phyloP scores from a whole-genome alignment of 768 basidiomycete species.

The Pilatotrama ljubarskyi region DNA sequence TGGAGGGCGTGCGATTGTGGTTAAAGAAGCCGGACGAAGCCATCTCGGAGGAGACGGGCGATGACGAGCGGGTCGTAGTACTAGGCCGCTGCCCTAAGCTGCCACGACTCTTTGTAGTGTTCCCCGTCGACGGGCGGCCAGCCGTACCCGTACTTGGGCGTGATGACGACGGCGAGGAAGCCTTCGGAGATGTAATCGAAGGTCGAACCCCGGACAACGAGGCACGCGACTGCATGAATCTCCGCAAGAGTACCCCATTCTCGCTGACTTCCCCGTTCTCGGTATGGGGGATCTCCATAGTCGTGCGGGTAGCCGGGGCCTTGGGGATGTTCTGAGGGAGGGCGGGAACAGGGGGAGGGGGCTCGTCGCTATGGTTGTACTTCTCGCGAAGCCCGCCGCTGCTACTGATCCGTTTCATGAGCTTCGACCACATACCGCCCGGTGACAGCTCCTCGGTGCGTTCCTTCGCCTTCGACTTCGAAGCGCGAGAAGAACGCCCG shows the following conservation, averaged over 20 bases:
- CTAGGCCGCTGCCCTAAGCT: constrained; percentile 39
- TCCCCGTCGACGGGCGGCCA: constrained; percentile 26
- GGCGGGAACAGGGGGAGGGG: constrained; percentile 60
- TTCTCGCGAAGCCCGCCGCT: constrained; percentile 62
- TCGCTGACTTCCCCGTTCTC: constrained; percentile 16
- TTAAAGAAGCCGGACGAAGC: constrained; percentile 56
- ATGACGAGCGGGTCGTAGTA: constrained; percentile 58
- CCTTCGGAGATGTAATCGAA: constrained; percentile 18
- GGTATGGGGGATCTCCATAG: constrained; percentile 28
- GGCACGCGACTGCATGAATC: constrained; percentile 29
- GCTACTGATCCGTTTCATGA: constrained; percentile 67
- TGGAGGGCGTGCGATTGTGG: constrained; percentile 39
- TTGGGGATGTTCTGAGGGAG: constrained; percentile 39
- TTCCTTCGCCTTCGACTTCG: constrained; percentile 23
- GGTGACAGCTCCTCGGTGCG: constrained; percentile 31
- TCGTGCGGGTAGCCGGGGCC: constrained; percentile 21
- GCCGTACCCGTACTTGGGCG: constrained; percentile 22
- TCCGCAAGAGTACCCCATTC: constrained; percentile 14
- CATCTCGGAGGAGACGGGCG: constrained; percentile 59
- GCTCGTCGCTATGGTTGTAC: constrained; percentile 30
- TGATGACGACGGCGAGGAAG: constrained; percentile 19
- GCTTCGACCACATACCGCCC: constrained; percentile 56
- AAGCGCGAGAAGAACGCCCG: constrained; percentile 13
- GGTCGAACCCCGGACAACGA: constrained; percentile 30
- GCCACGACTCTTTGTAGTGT: constrained; percentile 13